Evolutionary conservation across 768 basidiomycete genomes (phyloP), one percentile per base, ranked within the genome.

Genomic region (Tylopilus balloui): DNA sequence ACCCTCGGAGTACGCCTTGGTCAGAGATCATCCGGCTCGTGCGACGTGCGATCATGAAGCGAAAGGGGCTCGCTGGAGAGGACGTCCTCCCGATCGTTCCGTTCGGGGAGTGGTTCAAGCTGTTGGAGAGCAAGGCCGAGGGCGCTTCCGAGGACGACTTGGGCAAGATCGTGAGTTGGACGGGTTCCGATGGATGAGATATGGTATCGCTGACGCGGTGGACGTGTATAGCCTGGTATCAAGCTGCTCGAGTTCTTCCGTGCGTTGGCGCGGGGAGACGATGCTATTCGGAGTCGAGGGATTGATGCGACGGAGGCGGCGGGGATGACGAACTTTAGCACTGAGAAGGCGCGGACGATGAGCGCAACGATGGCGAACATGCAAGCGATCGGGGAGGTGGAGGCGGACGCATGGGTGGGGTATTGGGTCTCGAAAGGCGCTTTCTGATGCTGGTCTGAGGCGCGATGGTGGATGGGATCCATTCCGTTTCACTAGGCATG

Each of bases 1-100:
- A 75, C 50, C 75, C 76, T 9, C 51, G 59, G 6, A 65, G 70
- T 4, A 50, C 64, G 3, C 35, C 60, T 3, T 75, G 73, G 71
- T 50, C 53, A 2, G 41, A 52, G 1, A 50, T 72, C 31, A 67
- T 75, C 5, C 31, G 17, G 0, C 51, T 47, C 6, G 54, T 74
- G 15, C 58, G 48, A 24, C 47, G 48, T 4, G 38, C 58, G 7
- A 50, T 58, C 46, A 47, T 58, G 36, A 45, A 35, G 42, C 60
- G 35, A 11, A 53, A 52, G 36, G 29, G 9, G 20, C 45, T 55
- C 0, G 2, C 8, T 11, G 42, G 29, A 1, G 23, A 44, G 40
- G 11, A 47, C 7, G 31, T 40, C 9, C 57, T 74, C 2, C 62
- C 65, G 1, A 48, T 73, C 40, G 57, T 73, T 4, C 60, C 72